Evolutionary conservation across 768 basidiomycete genomes (phyloP).

Genomic region (Psilocybe cyanescens): DNA sequence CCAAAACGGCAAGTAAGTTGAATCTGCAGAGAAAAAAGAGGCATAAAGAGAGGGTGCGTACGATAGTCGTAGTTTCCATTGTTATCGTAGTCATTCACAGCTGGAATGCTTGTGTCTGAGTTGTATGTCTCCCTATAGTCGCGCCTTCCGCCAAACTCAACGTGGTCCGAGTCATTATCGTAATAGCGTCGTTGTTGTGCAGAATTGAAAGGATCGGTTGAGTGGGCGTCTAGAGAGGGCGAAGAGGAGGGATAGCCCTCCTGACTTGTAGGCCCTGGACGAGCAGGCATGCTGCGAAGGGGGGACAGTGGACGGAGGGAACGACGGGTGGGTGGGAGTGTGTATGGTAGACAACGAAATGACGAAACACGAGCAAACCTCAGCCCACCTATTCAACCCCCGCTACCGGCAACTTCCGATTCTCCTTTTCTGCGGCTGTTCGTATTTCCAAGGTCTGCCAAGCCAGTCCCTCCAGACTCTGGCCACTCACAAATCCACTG

Average conservation of each 20-base stretch:
- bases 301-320: conserved; percentile 23
- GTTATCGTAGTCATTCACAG: conserved; percentile 72
- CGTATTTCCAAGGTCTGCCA: background rate
- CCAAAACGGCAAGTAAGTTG: conserved; percentile 23
- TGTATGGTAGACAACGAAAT: conserved; percentile 11
- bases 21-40: conserved; percentile 19
- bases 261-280: conserved; percentile 58
- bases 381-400: conserved; percentile 9
- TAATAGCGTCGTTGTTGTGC: conserved; percentile 54
- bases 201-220: conserved; percentile 67
- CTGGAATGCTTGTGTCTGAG: conserved; percentile 72
- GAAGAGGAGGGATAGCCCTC: conserved; percentile 70
- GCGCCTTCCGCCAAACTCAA: conserved; percentile 60
- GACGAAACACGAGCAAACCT: conserved; percentile 21
- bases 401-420: conserved; percentile 8
- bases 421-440: conserved; percentile 1
- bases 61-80: conserved; percentile 70
- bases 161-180: conserved; percentile 77
- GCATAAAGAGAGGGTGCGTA: conserved; percentile 22
- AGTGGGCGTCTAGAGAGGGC: conserved; percentile 61
- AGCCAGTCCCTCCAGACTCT: background rate
- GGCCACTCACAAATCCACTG: too few species aligned
- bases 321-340: conserved; percentile 11
- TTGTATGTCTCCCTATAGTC: conserved; percentile 59
- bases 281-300: conserved; percentile 51